Evolutionary conservation across 2,329 filamentous ascomycete species (phyloP).

Genomic region (Cytospora schulzeri): DNA sequence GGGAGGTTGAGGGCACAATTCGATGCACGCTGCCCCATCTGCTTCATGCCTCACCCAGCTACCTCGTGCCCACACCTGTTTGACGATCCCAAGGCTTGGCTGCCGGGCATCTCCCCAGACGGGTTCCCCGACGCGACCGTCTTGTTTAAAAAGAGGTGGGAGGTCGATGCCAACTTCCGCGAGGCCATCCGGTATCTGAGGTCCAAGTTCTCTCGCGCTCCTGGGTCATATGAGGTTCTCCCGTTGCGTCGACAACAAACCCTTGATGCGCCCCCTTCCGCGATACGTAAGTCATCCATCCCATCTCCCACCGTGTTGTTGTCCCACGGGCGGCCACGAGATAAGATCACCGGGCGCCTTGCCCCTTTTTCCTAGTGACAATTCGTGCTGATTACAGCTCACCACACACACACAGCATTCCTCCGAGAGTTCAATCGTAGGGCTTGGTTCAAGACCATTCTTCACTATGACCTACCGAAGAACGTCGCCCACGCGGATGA

Average conservation of each 20-base stretch:
- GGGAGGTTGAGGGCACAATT: too few relatives aligned
- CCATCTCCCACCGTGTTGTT: too few relatives aligned
- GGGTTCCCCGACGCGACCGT: fast-evolving
- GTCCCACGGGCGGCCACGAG: background rate
- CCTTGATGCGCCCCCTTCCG: background rate
- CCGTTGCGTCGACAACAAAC: background rate
- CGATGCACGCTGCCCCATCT: background rate
- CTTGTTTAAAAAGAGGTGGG: background rate
- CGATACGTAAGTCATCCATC: slow-evolving; percentile 4
- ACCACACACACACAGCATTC: background rate
- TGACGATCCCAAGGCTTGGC: background rate
- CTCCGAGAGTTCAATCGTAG: background rate
- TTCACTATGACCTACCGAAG: background rate
- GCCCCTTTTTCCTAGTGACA: background rate
- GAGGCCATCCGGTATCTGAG: background rate
- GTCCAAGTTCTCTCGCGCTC: slow-evolving; percentile 2
- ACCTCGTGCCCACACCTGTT: background rate
- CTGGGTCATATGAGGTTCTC: background rate
- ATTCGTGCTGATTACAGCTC: background rate
- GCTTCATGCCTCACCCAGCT: background rate
- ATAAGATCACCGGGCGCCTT: background rate
- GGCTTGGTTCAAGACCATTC: background rate
- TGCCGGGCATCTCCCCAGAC: background rate
- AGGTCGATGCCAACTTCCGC: background rate
- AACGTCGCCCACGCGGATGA: background rate